Conservation (phyloP, 2,329 filamentous ascomycete species). For the Tolypocladium endophyticum region DNA sequence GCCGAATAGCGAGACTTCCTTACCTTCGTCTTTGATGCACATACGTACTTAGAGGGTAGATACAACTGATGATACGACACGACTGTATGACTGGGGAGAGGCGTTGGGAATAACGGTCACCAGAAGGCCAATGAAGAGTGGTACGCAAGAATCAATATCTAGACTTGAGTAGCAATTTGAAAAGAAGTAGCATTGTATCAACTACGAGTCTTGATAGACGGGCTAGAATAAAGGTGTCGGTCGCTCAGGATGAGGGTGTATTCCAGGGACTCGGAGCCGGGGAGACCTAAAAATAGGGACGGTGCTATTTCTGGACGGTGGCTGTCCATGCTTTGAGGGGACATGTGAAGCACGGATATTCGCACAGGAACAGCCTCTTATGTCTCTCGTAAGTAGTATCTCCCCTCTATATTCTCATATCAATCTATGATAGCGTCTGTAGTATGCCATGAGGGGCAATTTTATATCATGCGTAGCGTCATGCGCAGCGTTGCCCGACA, state of each 20-base stretch:
- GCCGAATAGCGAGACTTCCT: not conserved
- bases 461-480: not conserved
- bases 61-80: not conserved
- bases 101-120: not conserved
- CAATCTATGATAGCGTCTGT: not conserved
- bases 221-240: not conserved
- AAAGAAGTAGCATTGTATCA: no score
- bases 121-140: not conserved
- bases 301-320: not conserved
- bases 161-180: not conserved
- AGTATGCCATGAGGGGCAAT: not conserved
- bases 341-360: not conserved
- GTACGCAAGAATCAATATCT: not conserved
- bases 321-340: not conserved
- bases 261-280: no score
- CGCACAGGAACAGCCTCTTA: not conserved
- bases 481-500: not conserved
- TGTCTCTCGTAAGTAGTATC: not conserved
- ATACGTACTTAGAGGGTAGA: not conserved
- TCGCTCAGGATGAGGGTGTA: no score
- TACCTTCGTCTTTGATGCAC: not conserved
- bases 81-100: not conserved
- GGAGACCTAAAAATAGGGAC: no score
- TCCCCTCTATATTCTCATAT: no score
- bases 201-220: no score